Evolutionary conservation across 129 eudicot genomes (phyloP).

Genomic region (Centaurea solstitialis): DNA sequence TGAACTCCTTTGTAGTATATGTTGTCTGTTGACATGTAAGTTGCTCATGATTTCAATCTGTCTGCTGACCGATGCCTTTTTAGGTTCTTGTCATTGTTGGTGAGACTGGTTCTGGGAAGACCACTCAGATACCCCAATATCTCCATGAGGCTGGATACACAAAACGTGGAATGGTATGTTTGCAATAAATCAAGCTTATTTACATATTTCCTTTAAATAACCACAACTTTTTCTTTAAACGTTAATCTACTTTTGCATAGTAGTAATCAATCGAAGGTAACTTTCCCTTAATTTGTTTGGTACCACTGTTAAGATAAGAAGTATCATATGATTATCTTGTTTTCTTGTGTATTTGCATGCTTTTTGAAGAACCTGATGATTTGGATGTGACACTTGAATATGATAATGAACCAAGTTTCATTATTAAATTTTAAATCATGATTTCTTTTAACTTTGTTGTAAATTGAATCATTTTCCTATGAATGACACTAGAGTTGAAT

Average conservation of each 20-base stretch:
- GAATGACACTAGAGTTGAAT: background rate
- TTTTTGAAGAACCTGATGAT: too few relatives aligned
- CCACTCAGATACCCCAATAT: conserved; percentile 97
- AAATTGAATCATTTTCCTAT: background rate
- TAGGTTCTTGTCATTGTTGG: conserved; percentile 96
- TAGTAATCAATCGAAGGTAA: background rate
- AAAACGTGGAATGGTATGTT: conserved; percentile 71
- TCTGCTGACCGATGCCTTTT: background rate
- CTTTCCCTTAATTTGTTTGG: background rate
- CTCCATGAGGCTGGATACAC: conserved; percentile 99
- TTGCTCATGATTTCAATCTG: background rate
- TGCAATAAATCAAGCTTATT: background rate
- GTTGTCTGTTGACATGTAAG: background rate
- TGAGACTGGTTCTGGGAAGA: conserved; percentile 98
- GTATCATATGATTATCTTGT: too few relatives aligned
- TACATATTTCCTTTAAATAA: background rate
- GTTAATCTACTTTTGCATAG: background rate
- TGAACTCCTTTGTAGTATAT: conserved; percentile 8
- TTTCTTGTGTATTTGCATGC: too few relatives aligned
- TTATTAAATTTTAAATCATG: too few relatives aligned
- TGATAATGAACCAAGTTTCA: too few relatives aligned
- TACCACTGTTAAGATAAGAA: too few relatives aligned
- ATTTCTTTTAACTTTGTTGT: too few relatives aligned
- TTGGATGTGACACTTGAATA: background rate
- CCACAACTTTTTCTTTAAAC: background rate